phyloP scores from a whole-genome alignment of 169 alveolate species.

The Plasmodium yoelii region DNA sequence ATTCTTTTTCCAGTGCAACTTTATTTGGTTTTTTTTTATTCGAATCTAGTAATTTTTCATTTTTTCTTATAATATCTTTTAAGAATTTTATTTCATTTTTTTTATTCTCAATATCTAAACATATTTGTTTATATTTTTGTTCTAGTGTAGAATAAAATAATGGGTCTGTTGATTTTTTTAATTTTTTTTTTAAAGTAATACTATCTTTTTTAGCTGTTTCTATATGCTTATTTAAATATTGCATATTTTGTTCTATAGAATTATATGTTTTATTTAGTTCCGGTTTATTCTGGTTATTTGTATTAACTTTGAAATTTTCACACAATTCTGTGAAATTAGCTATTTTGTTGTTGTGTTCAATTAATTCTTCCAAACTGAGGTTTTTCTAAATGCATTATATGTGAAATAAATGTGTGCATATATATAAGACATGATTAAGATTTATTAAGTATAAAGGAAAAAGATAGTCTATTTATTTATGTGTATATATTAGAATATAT shows the following conservation, averaged over 20 bases:
- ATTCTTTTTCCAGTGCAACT: conserved; percentile 45
- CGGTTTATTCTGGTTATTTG: conserved; percentile 19
- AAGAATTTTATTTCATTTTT: conserved; percentile 50
- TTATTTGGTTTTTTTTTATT: conserved; percentile 60
- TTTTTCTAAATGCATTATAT: conserved; percentile 4
- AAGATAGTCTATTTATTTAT: too few species aligned
- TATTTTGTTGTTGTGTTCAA: conserved; percentile 22
- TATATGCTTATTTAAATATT: conserved; percentile 48
- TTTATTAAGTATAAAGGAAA: too few species aligned
- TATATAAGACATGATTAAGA: background rate
- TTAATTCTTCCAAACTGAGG: background rate
- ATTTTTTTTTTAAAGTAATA: conserved; percentile 40
- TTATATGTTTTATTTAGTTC: conserved; percentile 56
- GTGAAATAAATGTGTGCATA: background rate
- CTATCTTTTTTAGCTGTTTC: conserved; percentile 66
- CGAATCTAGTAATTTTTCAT: conserved; percentile 60
- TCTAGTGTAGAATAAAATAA: conserved; percentile 36
- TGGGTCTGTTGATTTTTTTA: conserved; percentile 57
- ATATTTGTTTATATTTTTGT: conserved; percentile 49
- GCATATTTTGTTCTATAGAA: conserved; percentile 56
- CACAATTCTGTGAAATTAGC: conserved; percentile 15
- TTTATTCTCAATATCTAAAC: conserved; percentile 48
- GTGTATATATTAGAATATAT: background rate
- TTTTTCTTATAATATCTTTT: conserved; percentile 65
- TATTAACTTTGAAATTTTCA: conserved; percentile 30